phyloP scores from a whole-genome alignment of 1,284 basidiomycete genomes.

The Boletellus deceptivus region DNA sequence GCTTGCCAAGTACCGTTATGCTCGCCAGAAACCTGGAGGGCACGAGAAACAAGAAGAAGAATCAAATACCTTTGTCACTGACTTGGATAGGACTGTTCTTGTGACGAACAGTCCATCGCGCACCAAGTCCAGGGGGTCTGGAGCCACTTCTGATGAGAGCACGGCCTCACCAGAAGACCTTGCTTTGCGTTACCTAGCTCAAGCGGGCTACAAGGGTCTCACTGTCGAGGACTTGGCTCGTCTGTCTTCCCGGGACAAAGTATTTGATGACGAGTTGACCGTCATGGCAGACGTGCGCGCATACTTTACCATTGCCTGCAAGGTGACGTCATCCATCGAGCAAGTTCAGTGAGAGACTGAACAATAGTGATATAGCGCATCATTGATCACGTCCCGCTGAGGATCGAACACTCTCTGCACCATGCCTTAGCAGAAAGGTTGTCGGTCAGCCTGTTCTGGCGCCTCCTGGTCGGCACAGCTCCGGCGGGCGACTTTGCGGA shows the following conservation, averaged over 20 bases:
- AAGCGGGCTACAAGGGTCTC: constrained; percentile 23
- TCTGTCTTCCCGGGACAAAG: constrained; percentile 11
- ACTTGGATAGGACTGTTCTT: no score
- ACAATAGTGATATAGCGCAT: constrained; percentile 41
- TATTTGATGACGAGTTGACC: constrained; percentile 39
- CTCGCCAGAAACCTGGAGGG: not conserved
- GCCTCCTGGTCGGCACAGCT: constrained; percentile 28
- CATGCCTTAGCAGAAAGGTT: constrained; percentile 40
- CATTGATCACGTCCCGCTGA: constrained; percentile 50
- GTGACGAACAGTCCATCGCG: no score
- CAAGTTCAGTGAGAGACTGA: not conserved
- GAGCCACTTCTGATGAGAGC: not conserved
- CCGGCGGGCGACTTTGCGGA: constrained; percentile 15
- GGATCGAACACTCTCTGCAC: constrained; percentile 50
- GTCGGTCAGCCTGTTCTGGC: constrained; percentile 39
- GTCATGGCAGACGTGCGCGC: constrained; percentile 54
- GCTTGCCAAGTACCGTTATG: constrained; percentile 21
- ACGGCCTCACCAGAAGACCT: not conserved
- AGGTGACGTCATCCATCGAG: constrained; percentile 27
- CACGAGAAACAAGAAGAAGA: not conserved
- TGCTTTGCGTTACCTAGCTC: constrained; percentile 21
- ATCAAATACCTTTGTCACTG: no score
- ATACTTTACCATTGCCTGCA: constrained; percentile 50
- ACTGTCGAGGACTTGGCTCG: constrained; percentile 18
- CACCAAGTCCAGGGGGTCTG: no score